Conservation (phyloP, 768 basidiomycete species). For the Lactarius pseudohatsudake region DNA sequence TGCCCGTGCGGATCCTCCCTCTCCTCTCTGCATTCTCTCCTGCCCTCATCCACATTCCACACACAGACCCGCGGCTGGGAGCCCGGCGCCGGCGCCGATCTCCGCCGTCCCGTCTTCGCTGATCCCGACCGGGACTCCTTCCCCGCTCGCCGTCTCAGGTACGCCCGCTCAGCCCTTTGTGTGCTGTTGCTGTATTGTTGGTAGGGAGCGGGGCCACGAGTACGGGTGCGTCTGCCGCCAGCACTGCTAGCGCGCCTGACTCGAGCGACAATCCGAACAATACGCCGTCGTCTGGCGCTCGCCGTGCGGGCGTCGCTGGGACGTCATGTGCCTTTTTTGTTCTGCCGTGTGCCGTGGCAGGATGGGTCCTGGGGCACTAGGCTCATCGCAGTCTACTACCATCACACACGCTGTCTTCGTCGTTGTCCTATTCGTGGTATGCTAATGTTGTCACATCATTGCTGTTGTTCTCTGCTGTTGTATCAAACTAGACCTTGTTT, state of each 20-base stretch:
- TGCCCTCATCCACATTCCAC: not conserved
- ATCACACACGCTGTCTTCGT: not conserved
- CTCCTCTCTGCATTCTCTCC: not conserved
- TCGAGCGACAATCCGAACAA: not conserved
- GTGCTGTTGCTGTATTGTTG: not conserved
- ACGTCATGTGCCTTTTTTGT: not conserved
- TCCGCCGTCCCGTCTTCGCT: slow-evolving; percentile 20
- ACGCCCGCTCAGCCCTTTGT: not conserved
- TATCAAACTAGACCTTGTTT: not conserved
- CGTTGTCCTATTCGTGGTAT: not conserved
- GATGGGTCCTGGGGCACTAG: slow-evolving; percentile 2
- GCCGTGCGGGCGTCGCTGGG: not conserved
- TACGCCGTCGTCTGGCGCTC: not conserved
- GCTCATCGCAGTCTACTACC: not conserved
- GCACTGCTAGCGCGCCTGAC: not conserved
- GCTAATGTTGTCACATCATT: not conserved
- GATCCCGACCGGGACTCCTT: slow-evolving; percentile 8
- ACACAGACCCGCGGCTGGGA: slow-evolving; percentile 7
- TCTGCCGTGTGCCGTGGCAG: not conserved
- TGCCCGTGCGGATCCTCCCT: slow-evolving; percentile 31
- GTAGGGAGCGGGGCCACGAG: not conserved
- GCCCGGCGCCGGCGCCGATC: slow-evolving; percentile 11
- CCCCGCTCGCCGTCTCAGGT: not conserved
- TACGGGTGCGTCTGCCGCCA: not conserved
- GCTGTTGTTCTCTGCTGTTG: not conserved